These are phyloP conservation scores for Boletellus ananiceps DNA, from an alignment of 768 basidiomycete species.

Conservation along the genomic window DNA sequence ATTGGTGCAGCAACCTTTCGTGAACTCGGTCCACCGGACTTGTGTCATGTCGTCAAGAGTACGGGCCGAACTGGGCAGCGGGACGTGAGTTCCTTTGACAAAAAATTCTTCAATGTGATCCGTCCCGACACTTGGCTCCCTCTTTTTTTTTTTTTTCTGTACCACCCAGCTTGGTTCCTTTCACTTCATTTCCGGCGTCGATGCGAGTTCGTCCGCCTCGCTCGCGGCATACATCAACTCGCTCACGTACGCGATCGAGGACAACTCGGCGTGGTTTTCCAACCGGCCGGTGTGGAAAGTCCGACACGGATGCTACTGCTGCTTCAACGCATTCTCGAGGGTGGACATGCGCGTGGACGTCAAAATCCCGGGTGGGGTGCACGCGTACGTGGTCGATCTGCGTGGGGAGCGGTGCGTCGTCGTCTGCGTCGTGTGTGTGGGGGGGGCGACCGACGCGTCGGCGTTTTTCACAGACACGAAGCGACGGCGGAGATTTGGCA, in stretches of 20 bases:
- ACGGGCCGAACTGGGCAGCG: slow-evolving; percentile 78
- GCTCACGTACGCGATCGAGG: slow-evolving; percentile 92
- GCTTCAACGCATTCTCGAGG: slow-evolving; percentile 97
- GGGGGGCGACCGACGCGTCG: neutral
- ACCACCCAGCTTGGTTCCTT: slow-evolving; percentile 80
- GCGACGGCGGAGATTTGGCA: slow-evolving; percentile 93
- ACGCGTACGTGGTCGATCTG: slow-evolving; percentile 89
- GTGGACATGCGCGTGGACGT: slow-evolving; percentile 97
- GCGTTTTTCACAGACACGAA: slow-evolving; percentile 52
- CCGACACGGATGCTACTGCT: slow-evolving; percentile 89
- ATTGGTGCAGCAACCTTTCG: slow-evolving; percentile 78
- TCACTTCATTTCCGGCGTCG: slow-evolving; percentile 97
- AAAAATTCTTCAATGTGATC: neutral
- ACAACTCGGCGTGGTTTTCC: slow-evolving; percentile 87
- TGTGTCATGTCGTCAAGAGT: slow-evolving; percentile 93
- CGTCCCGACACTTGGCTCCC: neutral
- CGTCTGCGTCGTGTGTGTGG: too few relatives aligned
- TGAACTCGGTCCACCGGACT: slow-evolving; percentile 95
- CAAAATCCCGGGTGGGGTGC: slow-evolving; percentile 96
- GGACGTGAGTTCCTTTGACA: slow-evolving; percentile 54
- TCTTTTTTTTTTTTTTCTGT: neutral
- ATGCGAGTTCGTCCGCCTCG: slow-evolving; percentile 95
- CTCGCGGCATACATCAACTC: slow-evolving; percentile 98
- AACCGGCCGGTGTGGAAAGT: slow-evolving; percentile 87
- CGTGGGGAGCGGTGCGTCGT: slow-evolving; percentile 80